phyloP scores from a whole-genome alignment of 176 grass and related monocot genomes.

The Dactylis glomerata region DNA sequence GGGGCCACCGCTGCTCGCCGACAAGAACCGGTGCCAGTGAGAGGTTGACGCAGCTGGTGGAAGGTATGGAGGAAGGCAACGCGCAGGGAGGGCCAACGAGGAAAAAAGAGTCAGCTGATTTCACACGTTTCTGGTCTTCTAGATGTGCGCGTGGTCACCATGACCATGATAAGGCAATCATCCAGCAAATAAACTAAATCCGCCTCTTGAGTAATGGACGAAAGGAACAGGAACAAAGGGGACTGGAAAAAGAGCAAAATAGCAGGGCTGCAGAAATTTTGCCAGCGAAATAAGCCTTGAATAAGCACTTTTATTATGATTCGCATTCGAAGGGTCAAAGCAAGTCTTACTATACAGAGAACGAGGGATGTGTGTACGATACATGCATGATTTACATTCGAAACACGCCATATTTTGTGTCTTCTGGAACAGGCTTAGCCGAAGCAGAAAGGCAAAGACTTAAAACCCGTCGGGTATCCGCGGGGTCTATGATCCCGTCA shows the following conservation, averaged over 20 bases:
- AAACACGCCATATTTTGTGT: slow-evolving; percentile 89
- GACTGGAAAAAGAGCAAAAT: neutral
- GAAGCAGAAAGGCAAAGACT: slow-evolving; percentile 87
- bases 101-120: too few species aligned
- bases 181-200: neutral
- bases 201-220: neutral
- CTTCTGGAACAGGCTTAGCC: slow-evolving; percentile 56
- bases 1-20: too few species aligned
- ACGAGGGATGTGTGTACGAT: neutral
- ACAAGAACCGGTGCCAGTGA: too few species aligned
- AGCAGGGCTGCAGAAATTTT: neutral
- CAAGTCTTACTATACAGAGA: neutral
- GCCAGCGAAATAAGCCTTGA: neutral
- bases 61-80: too few species aligned
- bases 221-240: neutral
- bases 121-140: too few species aligned
- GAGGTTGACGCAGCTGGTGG: too few species aligned
- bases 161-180: neutral
- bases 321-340: neutral
- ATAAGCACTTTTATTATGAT: neutral
- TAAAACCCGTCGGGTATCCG: slow-evolving; percentile 75
- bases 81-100: too few species aligned
- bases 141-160: too few species aligned
- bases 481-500: slow-evolving; percentile 89
- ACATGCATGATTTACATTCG: slow-evolving; percentile 50